Base-by-base conservation (phyloP, 305 asterid species). In the Striga hermonthica region DNA sequence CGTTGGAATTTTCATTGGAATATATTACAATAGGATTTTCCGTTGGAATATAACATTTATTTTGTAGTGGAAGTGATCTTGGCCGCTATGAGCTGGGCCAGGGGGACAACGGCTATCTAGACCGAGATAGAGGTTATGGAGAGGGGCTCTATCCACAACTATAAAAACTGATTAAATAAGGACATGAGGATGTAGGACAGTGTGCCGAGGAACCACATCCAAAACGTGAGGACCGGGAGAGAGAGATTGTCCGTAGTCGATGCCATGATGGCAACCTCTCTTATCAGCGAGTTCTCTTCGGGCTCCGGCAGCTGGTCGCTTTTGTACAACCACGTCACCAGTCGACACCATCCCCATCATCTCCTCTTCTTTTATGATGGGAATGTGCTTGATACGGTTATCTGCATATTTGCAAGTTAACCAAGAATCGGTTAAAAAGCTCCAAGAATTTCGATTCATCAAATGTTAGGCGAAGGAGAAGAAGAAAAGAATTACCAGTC, bases 341-440 rank as follows among this genome's bases (percentile, higher is more conserved):
- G 87, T 92, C 41, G 97, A 92, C 70, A 90, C 97, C 98, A 92
- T 92, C 47, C 98, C 98, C 0, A 87, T 76, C 98, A 90, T 90
- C 40, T 83, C 94, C 8, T 76, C 72, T 37, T 83, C 89, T 22
- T 69, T 67, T 35, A 88, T 80, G 79, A 88, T 93, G 4, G 96
- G 97, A 77, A 90, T 88, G 83, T 91, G 93, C 80, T 91, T 88
- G 80, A 91, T 91, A 4, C 96, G 86, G 15, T 90, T 88, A 73
- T 84, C 95, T 90, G 85, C 69, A 72, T 60, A 22, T 22, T 22
- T 22, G 31, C 31, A 22, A 22, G 31, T 22, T 22, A 22, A 22
- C 31, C 31, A 22, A 22, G 31, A 22, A 74, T 54, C 40, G 10
- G 4, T 48, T 12, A 5, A 36, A 52, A 28, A 39, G 67, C 36